Conservation (phyloP, 768 basidiomycete species). For the Clathrus columnatus region DNA sequence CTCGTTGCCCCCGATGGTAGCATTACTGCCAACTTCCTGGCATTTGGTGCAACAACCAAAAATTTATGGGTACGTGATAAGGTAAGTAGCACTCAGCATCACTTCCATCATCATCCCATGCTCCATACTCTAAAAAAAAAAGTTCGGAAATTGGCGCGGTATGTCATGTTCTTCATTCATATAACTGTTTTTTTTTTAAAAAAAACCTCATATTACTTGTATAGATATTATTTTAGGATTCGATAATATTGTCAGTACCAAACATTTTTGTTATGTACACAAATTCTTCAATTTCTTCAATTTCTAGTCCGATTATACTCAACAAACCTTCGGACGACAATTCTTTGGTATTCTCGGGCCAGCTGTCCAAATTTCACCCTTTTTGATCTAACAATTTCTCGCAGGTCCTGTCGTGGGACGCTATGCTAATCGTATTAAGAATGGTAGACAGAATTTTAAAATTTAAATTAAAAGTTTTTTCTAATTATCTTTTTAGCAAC, state of each 20-base stretch:
- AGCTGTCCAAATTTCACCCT: neutral
- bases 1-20: slow-evolving; percentile 2
- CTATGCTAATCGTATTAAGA: slow-evolving; percentile 28
- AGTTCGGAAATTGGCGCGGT: slow-evolving; percentile 2
- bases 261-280: neutral
- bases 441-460: slow-evolving; percentile 24
- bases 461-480: too few relatives aligned
- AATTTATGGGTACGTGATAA: slow-evolving; percentile 1
- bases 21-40: slow-evolving; percentile 1
- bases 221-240: neutral
- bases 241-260: neutral
- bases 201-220: too few relatives aligned
- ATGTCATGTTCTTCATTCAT: too few relatives aligned
- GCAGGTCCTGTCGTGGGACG: neutral
- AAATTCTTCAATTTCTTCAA: neutral
- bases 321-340: slow-evolving; percentile 3
- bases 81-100: neutral
- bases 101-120: neutral
- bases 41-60: neutral
- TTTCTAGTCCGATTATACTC: slow-evolving; percentile 2
- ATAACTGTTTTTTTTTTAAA: too few relatives aligned
- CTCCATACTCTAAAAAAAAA: neutral
- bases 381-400: too few relatives aligned
- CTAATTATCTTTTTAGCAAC: too few relatives aligned
- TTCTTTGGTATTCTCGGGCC: neutral